Percentiles rank a stretch among this genome's conserved stretches.
Conservation (phyloP, 176 grass and related monocot genomes). For the Oryza nivara region DNA sequence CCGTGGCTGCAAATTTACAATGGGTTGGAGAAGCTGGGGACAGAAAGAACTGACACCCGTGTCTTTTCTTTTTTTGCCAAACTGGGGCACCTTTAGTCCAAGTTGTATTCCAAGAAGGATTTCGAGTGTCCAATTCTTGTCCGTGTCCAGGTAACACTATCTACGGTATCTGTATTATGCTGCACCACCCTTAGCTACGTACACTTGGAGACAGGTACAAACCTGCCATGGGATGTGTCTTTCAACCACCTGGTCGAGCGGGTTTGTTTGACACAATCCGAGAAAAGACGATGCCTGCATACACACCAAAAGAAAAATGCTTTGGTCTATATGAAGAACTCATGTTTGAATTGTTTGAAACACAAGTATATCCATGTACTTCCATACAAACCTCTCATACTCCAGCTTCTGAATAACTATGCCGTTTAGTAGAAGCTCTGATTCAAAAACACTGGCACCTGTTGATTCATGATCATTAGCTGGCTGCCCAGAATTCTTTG, state of each 20-base stretch:
- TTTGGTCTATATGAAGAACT: neutral
- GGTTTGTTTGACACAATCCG: constrained; percentile 50
- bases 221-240: constrained; percentile 8
- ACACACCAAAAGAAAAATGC: neutral
- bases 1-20: no score
- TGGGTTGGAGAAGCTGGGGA: no score
- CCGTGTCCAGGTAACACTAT: no score
- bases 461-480: constrained; percentile 40
- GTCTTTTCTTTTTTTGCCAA: no score
- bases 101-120: no score
- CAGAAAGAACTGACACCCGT: no score
- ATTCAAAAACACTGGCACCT: constrained; percentile 57
- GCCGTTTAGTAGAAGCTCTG: constrained; percentile 76
- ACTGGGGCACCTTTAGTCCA: no score
- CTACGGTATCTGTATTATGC: no score
- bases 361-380: neutral
- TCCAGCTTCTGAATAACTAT: constrained; percentile 88
- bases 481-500: neutral
- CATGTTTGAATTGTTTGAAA: neutral
- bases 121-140: no score
- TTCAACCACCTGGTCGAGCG: constrained; percentile 61
- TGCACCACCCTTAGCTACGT: no score
- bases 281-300: constrained; percentile 54
- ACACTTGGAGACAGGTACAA: constrained; percentile 39
- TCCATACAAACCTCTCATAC: constrained; percentile 61